These are phyloP conservation scores for Kuraishia hungarica DNA, from an alignment of 805 yeast species.

Conservation along the genomic window DNA sequence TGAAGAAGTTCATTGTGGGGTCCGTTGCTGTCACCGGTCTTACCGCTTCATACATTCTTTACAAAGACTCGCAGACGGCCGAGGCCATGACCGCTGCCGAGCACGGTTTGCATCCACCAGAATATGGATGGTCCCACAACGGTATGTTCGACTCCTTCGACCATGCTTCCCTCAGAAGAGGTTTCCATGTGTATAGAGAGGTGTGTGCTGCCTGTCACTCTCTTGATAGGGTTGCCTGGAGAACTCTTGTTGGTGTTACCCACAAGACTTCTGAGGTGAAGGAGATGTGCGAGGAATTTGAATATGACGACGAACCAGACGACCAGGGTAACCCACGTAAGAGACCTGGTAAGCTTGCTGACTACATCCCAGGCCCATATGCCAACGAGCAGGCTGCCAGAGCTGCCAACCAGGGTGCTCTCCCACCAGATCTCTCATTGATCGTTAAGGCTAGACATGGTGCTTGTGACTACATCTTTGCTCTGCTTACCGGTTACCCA, in stretches of 20 bases:
- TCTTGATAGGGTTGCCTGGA: slow-evolving; percentile 94
- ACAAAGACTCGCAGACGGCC: slow-evolving; percentile 80
- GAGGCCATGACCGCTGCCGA: slow-evolving; percentile 98
- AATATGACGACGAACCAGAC: slow-evolving; percentile 94
- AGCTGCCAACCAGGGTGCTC: slow-evolving; percentile 98
- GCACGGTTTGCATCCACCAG: slow-evolving; percentile 96
- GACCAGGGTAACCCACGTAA: slow-evolving; percentile 96
- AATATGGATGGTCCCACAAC: slow-evolving; percentile 86
- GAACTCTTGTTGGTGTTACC: slow-evolving; percentile 94
- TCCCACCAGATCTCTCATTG: slow-evolving; percentile 95
- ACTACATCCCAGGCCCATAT: slow-evolving; percentile 90
- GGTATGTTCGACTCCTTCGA: slow-evolving; percentile 89
- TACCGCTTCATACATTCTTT: slow-evolving; percentile 72
- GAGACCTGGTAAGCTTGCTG: slow-evolving; percentile 98
- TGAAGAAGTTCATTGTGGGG: slow-evolving; percentile 49
- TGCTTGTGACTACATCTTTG: slow-evolving; percentile 89
- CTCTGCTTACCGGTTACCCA: slow-evolving; percentile 96
- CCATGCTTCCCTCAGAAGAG: slow-evolving; percentile 96
- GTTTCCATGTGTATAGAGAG: slow-evolving; percentile 97
- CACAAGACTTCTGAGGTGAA: slow-evolving; percentile 87
- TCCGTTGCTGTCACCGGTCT: slow-evolving; percentile 69
- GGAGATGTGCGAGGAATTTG: slow-evolving; percentile 91
- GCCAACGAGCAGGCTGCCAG: slow-evolving; percentile 98
- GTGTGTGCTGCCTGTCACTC: slow-evolving; percentile 99
- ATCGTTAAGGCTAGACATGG: slow-evolving; percentile 99